phyloP scores from a whole-genome alignment of 75 land plant genomes.

The Cupressus sempervirens region DNA sequence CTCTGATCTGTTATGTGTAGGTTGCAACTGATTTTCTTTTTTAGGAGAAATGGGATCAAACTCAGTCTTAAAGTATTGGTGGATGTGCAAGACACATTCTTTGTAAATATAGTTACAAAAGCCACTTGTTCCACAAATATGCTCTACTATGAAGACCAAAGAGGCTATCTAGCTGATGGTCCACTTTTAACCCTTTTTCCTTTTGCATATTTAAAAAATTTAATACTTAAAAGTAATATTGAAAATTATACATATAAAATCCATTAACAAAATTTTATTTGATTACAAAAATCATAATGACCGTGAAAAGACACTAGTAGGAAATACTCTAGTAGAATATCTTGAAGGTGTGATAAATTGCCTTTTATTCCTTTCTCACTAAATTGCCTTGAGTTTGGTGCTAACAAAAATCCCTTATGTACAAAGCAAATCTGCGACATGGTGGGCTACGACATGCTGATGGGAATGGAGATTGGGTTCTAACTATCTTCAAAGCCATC shows the following conservation, averaged over 20 bases:
- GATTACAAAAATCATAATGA: background rate
- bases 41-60: background rate
- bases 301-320: background rate
- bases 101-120: background rate
- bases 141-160: background rate
- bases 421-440: slow-evolving; percentile 59
- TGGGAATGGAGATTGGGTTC: slow-evolving; percentile 93
- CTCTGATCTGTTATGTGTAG: too few relatives aligned
- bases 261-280: background rate
- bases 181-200: background rate
- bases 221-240: background rate
- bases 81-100: background rate
- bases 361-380: background rate
- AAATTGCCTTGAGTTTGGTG: background rate
- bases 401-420: background rate
- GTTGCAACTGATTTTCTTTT: background rate
- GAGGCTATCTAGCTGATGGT: background rate
- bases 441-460: slow-evolving; percentile 62
- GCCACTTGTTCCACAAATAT: background rate
- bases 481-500: slow-evolving; percentile 80
- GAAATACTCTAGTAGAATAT: background rate
- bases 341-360: background rate
- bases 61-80: background rate
- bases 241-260: background rate
- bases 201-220: background rate